Conservation (phyloP, 192 early-diverging fungal species). For the Podila epigama region DNA sequence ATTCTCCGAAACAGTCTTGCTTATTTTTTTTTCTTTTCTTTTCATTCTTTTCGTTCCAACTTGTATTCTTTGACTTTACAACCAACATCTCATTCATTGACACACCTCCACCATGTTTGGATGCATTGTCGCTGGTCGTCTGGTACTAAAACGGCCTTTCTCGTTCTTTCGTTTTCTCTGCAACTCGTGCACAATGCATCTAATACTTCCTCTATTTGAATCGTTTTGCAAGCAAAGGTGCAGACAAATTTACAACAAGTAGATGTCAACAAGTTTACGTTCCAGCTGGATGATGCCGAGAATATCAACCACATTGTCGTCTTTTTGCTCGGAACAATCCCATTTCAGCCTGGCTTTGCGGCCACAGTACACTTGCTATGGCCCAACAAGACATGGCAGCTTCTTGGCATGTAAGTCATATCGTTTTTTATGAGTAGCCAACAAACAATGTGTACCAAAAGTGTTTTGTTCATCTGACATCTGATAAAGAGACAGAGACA, state of each 20-base stretch:
- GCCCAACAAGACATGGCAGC: conserved; percentile 81
- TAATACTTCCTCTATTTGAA: too few species aligned
- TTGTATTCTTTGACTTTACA: not conserved
- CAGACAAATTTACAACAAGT: conserved; percentile 93
- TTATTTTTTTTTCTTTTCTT: not conserved
- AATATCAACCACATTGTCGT: conserved; percentile 95
- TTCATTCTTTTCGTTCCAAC: not conserved
- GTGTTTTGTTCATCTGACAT: too few species aligned
- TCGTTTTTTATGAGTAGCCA: not conserved
- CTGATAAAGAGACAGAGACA: too few species aligned
- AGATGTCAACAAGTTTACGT: conserved; percentile 86
- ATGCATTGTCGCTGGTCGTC: conserved; percentile 89
- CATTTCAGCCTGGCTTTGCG: conserved; percentile 89
- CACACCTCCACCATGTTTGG: conserved; percentile 78
- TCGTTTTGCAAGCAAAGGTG: too few species aligned
- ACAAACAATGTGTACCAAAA: not conserved
- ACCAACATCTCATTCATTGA: not conserved
- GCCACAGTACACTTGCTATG: conserved; percentile 96
- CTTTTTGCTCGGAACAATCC: conserved; percentile 84
- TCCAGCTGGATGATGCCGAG: conserved; percentile 86
- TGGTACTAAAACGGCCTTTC: conserved; percentile 50
- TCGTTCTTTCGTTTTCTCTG: not conserved
- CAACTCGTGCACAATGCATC: not conserved
- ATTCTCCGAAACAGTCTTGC: too few species aligned
- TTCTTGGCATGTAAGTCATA: conserved; percentile 67